Evolutionary conservation across 1,139 yeast species (phyloP), one percentile per base, ranked within the genome.

Genomic region (Zygoascus hellenicus): DNA sequence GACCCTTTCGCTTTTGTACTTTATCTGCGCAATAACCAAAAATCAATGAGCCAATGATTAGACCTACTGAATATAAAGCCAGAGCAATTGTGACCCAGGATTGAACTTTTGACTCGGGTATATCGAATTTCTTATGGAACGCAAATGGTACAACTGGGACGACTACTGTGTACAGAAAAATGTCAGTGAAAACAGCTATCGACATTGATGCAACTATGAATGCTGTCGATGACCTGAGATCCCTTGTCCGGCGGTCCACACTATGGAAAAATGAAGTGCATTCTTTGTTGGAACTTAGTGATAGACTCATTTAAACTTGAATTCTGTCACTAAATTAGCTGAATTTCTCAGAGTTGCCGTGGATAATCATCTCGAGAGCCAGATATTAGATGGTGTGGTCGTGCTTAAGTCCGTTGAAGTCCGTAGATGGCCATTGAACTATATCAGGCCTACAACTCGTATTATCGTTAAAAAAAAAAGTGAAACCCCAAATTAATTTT

Each of bases 81-180:
- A 67, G 54, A 1, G 65, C 54, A 29, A 60, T 45, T 9, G 69
- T 61, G 5, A 62, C 58, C 46, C 54, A 51, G 13, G 40, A 42
- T 48, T 67, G 69, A n/a, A 66, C 59, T 5, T 49, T 42, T 13
- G 50, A 54, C 19, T 50, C 52, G 1, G 58, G 28, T 2, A 65
- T 57, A 7, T 61, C 62, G 56, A 66, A 55, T 5, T 63, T 59
- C 5, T 48, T 19, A 13, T 48, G 54, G 19, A 67, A 57, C 9
- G 66, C 66, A 51, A 56, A 66, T 7, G 71, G 70, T 6, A 65
- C 53, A 3, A 67, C 63, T 1, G 71, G 71, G 6, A 66, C 59
- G 31, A 67, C 55, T 16, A 64, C 51, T 17, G 65, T 57, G 48
- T 66, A 65, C 28, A 65, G 53, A 43, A 65, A 64, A 2, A 60